Evolutionary conservation across 164 flowering plant genomes (phyloP), one percentile per base, ranked within the genome.

Genomic region (Nelumbo lutea): DNA sequence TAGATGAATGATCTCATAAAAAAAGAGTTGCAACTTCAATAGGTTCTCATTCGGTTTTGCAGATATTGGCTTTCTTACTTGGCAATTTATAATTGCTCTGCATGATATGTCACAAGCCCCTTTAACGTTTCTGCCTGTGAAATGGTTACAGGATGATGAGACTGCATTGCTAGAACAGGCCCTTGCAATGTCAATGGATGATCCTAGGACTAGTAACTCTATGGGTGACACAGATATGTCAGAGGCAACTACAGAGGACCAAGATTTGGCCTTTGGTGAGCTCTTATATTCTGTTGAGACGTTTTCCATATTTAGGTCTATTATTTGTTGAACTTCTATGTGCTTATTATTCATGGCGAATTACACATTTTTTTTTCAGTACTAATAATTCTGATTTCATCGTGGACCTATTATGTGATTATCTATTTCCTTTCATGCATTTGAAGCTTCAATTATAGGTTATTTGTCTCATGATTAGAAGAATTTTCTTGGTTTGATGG

Each of bases 121-220:
- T 27, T 27, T 27, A 27, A 27, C 27, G 27, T 27, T 27, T 27
- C 27, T 80, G 53, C 67, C 41, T n/a, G 55, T 63, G 9, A 55
- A 65, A 47, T 75, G 64, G 45, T 72, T 57, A 74, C 80, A 89
- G 96, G 91, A 89, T 68, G 93, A 88, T 73, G 98, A 92, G 76
- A 80, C 87, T 70, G 90, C 91, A 51, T 77, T 92, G 73, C 83
- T 90, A 63, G 89, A 86, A 76, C 91, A 87, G 71, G 98, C 98
- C 44, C 87, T 90, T 70, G 89, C 92, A 43, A 89, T 93, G 96
- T 93, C 98, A 67, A 89, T 89, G 90, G 88, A 88, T 80, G 91
- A 84, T 9, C 83, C 93, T 56, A 71, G 77, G 53, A 59, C 87
- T 47, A 70, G 75, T 75, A 75, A 59, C 64, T 75, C 78, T 13